Evolutionary conservation across 495 filamentous ascomycete species (phyloP), one percentile per base, ranked within the genome.

Genomic region (Lophiostoma macrostomum): DNA sequence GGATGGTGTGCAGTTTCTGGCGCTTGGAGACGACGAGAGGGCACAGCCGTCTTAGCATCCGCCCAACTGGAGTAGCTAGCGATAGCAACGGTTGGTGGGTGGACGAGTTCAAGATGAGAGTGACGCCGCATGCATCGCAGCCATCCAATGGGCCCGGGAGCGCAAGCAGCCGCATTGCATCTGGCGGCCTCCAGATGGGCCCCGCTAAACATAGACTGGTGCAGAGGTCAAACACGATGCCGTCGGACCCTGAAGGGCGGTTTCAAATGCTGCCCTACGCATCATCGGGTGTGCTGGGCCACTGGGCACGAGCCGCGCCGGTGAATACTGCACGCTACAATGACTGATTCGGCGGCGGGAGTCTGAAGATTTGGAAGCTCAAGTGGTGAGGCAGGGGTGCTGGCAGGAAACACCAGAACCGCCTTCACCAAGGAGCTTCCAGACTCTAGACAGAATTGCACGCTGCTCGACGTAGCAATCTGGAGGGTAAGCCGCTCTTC

Each of bases 241-340:
- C 39, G 36, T 18, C 13, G 10, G 50, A 36, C 49, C 54, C 54
- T 58, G 59, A 39, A 62, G 53, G 3, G 32, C 25, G 16, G 54
- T 63, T 63, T 59, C 54, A 59, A 44, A 53, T 47, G 54, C 30
- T 58, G 60, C 60, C 60, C 60, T 63, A 63, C 18, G 53, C 53
- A 57, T 62, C 53, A 53, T 53, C 39, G 36, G 28, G 13, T 14
- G 27, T 35, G 43, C 27, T 47, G 38, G 30, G 18, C 31, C 31
- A 16, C 16, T 20, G 23, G 22, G 19, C 37, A 27, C 23, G n/a
- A 34, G 31, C 48, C 39, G 42, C 36, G 47, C 30, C 46, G 32
- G 12, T 7, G 27, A 36, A 1, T 24, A 14, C 4, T 16, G 28
- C 10, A 14, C 6, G 31, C 16, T 35, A 12, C 19, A 29, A 8